Evolutionary conservation across 164 flowering plant species (phyloP), one percentile per base, ranked within the genome.

Genomic region (Macadamia integrifolia): DNA sequence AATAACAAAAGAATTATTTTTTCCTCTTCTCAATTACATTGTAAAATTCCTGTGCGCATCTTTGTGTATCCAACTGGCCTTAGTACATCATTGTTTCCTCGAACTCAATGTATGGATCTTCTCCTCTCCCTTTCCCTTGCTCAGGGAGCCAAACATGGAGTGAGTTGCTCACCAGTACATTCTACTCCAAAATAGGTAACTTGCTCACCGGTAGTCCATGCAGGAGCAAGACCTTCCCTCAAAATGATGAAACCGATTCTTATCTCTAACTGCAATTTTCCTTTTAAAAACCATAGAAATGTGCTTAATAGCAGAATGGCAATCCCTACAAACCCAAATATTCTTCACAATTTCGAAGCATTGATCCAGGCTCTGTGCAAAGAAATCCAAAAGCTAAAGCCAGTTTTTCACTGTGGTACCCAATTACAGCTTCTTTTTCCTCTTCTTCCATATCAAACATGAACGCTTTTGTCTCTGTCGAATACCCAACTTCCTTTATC

Each of bases 161-260:
- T 35, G 40, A 35, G 40, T 35, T 46, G 23, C 23, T 23, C 23
- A 23, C 7, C 50, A 3, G 9, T 46, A 46, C 9, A 8, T 46
- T 9, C 50, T 46, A 11, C 50, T 46, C 50, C 9, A 46, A n/a
- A 31, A 29, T 48, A 1, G 9, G 58, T 50, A 60, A 14, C 13
- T 46, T 58, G 10, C 28, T 81, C 69, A 81, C 82, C 84, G 79
- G 52, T 75, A 81, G 53, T 81, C 84, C 70, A 35, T 61, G 65
- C 84, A 79, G 29, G 84, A 81, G 65, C 84, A 81, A n/a, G 57
- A 66, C 42, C 84, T 80, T 46, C 63, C 77, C 70, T 76, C 78
- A 69, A 80, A 76, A 71, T 78, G 85, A 67, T 82, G 85, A 78
- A 80, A 79, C 58, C 66, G 69, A 44, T 69, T 79, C 28, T 78